Base-by-base conservation (phyloP, 805 yeast species). In the Geotrichum ghanense region DNA sequence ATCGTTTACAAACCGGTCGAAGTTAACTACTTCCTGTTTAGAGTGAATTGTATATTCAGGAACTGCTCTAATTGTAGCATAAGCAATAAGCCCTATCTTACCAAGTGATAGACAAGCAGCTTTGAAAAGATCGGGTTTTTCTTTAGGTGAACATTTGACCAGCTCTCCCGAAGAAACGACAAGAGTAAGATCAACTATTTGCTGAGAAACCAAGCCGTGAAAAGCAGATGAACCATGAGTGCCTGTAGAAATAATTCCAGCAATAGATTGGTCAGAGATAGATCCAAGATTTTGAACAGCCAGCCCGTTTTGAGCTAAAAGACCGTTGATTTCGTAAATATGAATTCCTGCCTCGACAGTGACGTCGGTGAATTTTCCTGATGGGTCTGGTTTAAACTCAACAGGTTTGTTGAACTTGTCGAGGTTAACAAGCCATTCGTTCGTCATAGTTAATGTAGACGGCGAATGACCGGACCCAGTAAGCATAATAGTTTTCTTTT, bases 381-480 rank as follows among this genome's bases (percentile, higher is more conserved):
- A 44, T 10, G 46, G 19, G 31, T 52, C 48, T 9, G 55, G 53
- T 19, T 45, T 47, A 23, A 55, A 43, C 21, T 40, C 34, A 22
- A 81, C 54, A 17, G 87, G 76, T n/a, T 62, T 57, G 60, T 78
- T 75, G 61, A 83, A 74, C 48, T 77, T 76, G 64, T 90, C 97
- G 57, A 90, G 71, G 60, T 85, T 89, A 51, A 94, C 75, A 17
- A 92, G 66, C 95, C 96, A 89, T 48, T 84, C 92, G 25, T 70
- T 66, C 3, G 95, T 83, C 82, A 88, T 81, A 45, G 95, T 86
- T 66, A 92, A 66, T 58, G 80, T 89, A 40, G 94, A 83, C 0
- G 98, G 98, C 5, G 97, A 88, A 61, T 92, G 97, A 25, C 95
- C 96, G 0, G 95, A 78, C 0, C 98, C 98, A 6, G 85, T 89